These are phyloP conservation scores for Kewa caespitosa DNA, from an alignment of 179 eudicot species.

Conservation along the genomic window DNA sequence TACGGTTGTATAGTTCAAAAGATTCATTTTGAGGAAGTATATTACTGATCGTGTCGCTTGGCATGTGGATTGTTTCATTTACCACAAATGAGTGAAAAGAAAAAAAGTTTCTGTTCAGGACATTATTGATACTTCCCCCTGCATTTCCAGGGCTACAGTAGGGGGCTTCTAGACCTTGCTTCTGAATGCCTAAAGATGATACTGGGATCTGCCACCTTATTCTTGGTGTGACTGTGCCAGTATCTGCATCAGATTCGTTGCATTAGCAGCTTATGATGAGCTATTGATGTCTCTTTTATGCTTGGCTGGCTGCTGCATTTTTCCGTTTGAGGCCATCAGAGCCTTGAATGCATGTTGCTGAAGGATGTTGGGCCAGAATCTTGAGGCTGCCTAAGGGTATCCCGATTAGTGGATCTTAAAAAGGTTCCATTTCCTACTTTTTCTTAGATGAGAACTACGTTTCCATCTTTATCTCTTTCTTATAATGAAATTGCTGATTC, in stretches of 20 bases:
- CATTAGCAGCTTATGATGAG: conserved; percentile 34
- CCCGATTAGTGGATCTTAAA: conserved; percentile 29
- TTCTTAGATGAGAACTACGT: conserved; percentile 18
- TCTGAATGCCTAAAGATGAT: conserved; percentile 37
- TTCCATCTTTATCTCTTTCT: conserved; percentile 8
- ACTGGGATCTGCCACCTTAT: conserved; percentile 38
- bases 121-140: conserved; percentile 48
- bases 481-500: conserved; percentile 12
- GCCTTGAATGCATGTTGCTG: conserved; percentile 41
- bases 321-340: conserved; percentile 41
- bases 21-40: conserved; percentile 7
- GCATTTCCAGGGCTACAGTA: conserved; percentile 52
- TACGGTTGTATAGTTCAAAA: conserved; percentile 4
- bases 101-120: conserved; percentile 26
- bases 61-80: conserved; percentile 19
- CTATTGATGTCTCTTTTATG: conserved; percentile 27
- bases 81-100: conserved; percentile 21
- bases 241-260: conserved; percentile 29
- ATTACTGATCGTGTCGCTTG: conserved; percentile 19
- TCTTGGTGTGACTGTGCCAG: conserved; percentile 38
- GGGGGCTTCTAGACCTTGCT: conserved; percentile 37
- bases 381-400: conserved; percentile 32
- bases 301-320: conserved; percentile 37
- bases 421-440: conserved; percentile 42
- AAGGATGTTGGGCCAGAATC: conserved; percentile 45